phyloP scores from a whole-genome alignment of 176 grass and related monocot genomes.

The Ampelocalamus luodianensis region DNA sequence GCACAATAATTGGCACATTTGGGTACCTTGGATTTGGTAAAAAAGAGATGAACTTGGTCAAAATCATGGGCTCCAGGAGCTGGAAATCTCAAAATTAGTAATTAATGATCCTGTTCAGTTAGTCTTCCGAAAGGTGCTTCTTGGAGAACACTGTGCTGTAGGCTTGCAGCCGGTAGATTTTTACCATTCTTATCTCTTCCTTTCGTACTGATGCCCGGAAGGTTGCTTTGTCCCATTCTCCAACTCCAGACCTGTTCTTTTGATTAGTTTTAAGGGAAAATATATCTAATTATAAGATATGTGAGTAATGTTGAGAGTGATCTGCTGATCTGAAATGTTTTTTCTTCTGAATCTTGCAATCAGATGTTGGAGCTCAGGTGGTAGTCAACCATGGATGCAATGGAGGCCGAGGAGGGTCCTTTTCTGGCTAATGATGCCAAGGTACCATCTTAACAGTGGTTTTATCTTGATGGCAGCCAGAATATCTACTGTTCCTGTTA shows the following conservation, averaged over 20 bases:
- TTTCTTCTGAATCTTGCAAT: slow-evolving; percentile 42
- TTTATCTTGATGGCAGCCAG: slow-evolving; percentile 28
- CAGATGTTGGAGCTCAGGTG: slow-evolving; percentile 49
- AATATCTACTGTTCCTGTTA: slow-evolving; percentile 11
- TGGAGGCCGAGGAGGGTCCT: slow-evolving; percentile 67
- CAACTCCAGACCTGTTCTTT: slow-evolving; percentile 15
- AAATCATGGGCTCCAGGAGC: slow-evolving; percentile 23
- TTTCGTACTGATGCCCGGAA: slow-evolving; percentile 7
- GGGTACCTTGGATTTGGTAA: slow-evolving; percentile 21
- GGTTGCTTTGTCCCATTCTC: slow-evolving; percentile 31
- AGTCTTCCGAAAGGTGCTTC: slow-evolving; percentile 36
- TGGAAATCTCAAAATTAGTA: slow-evolving; percentile 27
- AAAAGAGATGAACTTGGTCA: slow-evolving; percentile 15
- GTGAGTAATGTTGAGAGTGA: slow-evolving; percentile 34
- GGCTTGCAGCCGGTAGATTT: slow-evolving; percentile 33
- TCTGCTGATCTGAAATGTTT: slow-evolving; percentile 34
- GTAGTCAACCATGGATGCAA: slow-evolving; percentile 58
- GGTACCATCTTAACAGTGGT: slow-evolving; percentile 50
- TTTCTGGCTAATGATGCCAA: slow-evolving; percentile 83
- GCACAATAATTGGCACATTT: not conserved
- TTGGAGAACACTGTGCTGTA: slow-evolving; percentile 25
- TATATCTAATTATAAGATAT: not conserved
- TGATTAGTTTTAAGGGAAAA: not conserved
- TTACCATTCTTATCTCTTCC: slow-evolving; percentile 17
- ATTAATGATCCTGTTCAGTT: slow-evolving; percentile 18